Conservation (phyloP, 441 rosid species). For the Erodium trifolium region DNA sequence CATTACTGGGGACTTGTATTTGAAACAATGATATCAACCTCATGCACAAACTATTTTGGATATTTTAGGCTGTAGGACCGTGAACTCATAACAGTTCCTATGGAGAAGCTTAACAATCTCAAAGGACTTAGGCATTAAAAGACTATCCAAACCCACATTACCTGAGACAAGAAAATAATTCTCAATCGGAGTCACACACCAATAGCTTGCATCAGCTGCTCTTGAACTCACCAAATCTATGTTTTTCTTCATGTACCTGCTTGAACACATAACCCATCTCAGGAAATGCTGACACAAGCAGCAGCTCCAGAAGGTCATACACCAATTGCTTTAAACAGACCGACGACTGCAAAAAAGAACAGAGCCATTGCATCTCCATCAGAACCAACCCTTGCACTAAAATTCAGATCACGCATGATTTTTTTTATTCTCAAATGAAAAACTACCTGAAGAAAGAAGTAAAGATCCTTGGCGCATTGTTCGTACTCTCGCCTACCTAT, state of each 20-base stretch:
- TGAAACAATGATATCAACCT: background rate
- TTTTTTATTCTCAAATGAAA: background rate
- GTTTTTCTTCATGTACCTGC: conserved; percentile 60
- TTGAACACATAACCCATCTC: conserved; percentile 58
- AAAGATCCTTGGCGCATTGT: conserved; percentile 85
- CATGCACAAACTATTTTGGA: background rate
- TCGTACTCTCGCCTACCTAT: conserved; percentile 92
- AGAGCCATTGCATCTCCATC: background rate
- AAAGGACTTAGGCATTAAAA: no score
- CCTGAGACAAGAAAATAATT: background rate
- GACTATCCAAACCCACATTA: background rate
- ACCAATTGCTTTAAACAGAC: conserved; percentile 73
- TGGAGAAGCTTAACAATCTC: background rate
- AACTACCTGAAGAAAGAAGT: conserved; percentile 88
- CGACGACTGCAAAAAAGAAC: conserved; percentile 46
- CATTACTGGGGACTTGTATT: background rate
- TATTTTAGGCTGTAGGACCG: no score
- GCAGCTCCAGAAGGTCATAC: conserved; percentile 71
- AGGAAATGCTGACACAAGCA: conserved; percentile 71
- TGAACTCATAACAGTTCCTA: no score
- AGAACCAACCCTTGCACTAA: background rate
- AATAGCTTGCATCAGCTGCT: background rate
- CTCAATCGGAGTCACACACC: background rate
- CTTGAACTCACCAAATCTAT: conserved; percentile 58
- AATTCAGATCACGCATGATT: background rate